Evolutionary conservation across 352 stramenopile species (phyloP).

Genomic region (Peronospora belbahrii): DNA sequence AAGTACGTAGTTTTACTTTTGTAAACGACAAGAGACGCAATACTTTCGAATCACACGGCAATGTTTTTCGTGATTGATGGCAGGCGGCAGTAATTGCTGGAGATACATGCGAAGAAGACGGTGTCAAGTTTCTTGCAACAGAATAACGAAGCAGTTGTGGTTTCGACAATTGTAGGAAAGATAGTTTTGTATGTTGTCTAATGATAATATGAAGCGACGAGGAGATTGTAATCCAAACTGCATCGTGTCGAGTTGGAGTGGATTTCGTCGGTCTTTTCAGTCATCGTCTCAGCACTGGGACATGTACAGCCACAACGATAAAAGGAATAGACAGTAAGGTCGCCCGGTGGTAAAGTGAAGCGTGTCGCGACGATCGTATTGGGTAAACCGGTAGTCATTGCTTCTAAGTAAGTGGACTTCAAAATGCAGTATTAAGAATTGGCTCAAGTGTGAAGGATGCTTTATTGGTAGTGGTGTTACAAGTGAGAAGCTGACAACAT

Average conservation of each 20-base stretch:
- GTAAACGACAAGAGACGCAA: too few relatives aligned
- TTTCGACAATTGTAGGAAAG: conserved; percentile 1
- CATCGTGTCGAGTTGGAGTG: not conserved
- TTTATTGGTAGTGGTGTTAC: too few relatives aligned
- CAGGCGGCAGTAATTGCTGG: conserved; percentile 72
- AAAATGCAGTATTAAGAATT: too few relatives aligned
- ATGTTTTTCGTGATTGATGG: not conserved
- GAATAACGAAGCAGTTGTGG: conserved; percentile 26
- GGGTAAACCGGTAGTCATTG: too few relatives aligned
- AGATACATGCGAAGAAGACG: conserved; percentile 77
- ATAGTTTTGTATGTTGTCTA: conserved; percentile 5
- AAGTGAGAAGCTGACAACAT: too few relatives aligned
- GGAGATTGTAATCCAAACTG: conserved; percentile 1
- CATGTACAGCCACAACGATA: not conserved
- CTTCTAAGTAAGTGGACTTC: too few relatives aligned
- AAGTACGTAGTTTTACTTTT: conserved; percentile 22
- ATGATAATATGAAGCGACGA: conserved; percentile 19
- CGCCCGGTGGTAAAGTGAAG: not conserved
- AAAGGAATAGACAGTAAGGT: not conserved
- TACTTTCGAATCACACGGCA: not conserved
- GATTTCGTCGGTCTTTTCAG: not conserved
- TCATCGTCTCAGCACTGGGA: conserved; percentile 6
- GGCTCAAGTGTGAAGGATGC: too few relatives aligned
- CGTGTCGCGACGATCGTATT: not conserved
- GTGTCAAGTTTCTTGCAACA: conserved; percentile 75